These are phyloP conservation scores for Laburnicola sp. DNA, from an alignment of 2,329 filamentous ascomycete species.

Conservation along the genomic window DNA sequence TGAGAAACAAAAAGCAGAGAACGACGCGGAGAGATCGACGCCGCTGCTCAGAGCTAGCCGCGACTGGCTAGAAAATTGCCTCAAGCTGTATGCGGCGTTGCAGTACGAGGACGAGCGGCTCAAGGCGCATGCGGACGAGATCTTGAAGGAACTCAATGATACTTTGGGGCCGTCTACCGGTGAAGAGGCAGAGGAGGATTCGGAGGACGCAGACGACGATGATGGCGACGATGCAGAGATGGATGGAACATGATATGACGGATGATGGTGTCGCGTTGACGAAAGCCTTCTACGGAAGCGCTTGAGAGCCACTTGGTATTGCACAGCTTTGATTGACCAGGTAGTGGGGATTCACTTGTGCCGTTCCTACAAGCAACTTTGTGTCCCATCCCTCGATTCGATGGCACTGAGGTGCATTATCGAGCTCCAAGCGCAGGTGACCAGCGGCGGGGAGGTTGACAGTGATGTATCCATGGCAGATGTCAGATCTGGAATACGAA, in stretches of 20 bases:
- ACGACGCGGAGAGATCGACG: slow-evolving; percentile 57
- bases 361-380: too few relatives aligned
- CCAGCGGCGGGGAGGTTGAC: background rate
- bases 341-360: background rate
- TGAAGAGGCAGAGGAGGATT: slow-evolving; percentile 49
- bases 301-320: slow-evolving; percentile 3
- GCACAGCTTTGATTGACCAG: background rate
- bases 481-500: background rate
- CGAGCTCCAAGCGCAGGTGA: too few relatives aligned
- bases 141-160: slow-evolving; percentile 57
- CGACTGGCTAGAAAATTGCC: slow-evolving; percentile 79
- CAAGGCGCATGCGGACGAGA: slow-evolving; percentile 72
- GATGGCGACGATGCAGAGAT: slow-evolving; percentile 42
- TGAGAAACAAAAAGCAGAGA: slow-evolving; percentile 63
- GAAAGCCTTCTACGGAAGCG: background rate
- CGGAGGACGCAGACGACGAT: slow-evolving; percentile 45
- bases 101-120: slow-evolving; percentile 85
- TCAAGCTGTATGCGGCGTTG: slow-evolving; percentile 75
- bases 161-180: slow-evolving; percentile 49
- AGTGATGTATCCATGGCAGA: background rate
- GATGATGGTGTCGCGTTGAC: background rate
- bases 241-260: slow-evolving; percentile 42
- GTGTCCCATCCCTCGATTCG: too few relatives aligned
- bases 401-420: too few relatives aligned
- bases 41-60: slow-evolving; percentile 72